Conservation (phyloP, 176 grass and related monocot species). For the Alopecurus myosuroides region DNA sequence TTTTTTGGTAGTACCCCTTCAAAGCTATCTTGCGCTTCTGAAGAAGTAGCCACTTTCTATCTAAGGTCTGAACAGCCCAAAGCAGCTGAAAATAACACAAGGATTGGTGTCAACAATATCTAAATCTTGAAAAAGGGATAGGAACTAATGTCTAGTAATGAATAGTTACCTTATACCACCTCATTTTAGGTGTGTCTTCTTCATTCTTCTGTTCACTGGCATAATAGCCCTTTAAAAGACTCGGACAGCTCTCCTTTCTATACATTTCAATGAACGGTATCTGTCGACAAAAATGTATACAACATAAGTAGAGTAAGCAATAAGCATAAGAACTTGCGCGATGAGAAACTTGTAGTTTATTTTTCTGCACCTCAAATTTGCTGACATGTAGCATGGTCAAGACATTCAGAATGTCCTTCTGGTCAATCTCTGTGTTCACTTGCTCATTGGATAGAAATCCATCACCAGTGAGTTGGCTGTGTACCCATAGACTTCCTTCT, state of each 20-base stretch:
- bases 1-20: constrained; percentile 70
- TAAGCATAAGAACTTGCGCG: background rate
- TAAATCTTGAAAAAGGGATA: background rate
- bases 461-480: constrained; percentile 56
- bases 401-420: constrained; percentile 81
- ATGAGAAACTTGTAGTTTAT: background rate
- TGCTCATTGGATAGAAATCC: constrained; percentile 37
- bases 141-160: background rate
- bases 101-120: background rate
- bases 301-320: constrained; percentile 7
- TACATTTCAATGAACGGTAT: constrained; percentile 96
- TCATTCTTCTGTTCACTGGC: constrained; percentile 11
- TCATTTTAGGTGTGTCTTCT: constrained; percentile 29
- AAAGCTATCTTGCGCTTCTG: constrained; percentile 87
- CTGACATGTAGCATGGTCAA: constrained; percentile 84
- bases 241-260: constrained; percentile 80
- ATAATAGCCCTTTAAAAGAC: constrained; percentile 48
- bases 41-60: constrained; percentile 92
- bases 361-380: constrained; percentile 61
- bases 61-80: constrained; percentile 77
- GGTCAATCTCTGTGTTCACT: constrained; percentile 49
- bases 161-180: constrained; percentile 76
- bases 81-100: constrained; percentile 50
- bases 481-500: constrained; percentile 86
- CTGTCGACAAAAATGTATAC: constrained; percentile 31